Percentiles rank a stretch among this genome's conserved stretches.
Evolutionary conservation across 2,329 filamentous ascomycete species (phyloP).

Genomic region (Colletotrichum ledebouriae): DNA sequence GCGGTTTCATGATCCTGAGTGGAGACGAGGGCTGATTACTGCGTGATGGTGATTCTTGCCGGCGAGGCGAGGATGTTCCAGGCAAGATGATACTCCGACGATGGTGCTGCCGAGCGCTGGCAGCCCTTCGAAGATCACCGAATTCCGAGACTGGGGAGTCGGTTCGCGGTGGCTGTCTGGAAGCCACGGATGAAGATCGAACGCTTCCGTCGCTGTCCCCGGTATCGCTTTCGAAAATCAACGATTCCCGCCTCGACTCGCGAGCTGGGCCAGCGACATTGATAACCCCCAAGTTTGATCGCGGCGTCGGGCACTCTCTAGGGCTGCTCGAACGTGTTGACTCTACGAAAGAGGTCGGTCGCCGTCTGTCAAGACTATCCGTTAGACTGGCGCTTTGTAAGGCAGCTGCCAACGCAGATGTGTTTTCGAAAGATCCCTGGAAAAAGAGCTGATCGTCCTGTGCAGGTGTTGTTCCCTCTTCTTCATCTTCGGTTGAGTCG

Average conservation of each 20-base stretch:
- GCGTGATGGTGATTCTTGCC: conserved; percentile 91
- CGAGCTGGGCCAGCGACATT: conserved; percentile 70
- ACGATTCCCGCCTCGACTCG: conserved; percentile 80
- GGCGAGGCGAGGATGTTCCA: conserved; percentile 80
- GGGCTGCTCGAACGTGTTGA: conserved; percentile 93
- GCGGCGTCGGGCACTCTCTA: conserved; percentile 89
- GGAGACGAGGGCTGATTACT: conserved; percentile 84
- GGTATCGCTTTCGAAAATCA: conserved; percentile 86
- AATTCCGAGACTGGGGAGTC: conserved; percentile 94
- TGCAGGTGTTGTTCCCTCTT: conserved; percentile 57
- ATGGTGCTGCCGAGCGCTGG: conserved; percentile 86
- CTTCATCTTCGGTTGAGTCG: conserved; percentile 77
- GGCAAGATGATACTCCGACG: conserved; percentile 88
- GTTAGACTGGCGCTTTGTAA: conserved; percentile 60
- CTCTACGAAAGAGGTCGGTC: conserved; percentile 66
- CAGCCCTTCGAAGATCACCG: conserved; percentile 79
- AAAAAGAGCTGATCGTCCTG: conserved; percentile 67
- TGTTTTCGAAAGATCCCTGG: conserved; percentile 68
- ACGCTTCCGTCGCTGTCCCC: conserved; percentile 91
- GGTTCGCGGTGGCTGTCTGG: conserved; percentile 76
- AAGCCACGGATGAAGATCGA: conserved; percentile 81
- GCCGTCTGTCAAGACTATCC: conserved; percentile 66
- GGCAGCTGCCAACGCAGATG: conserved; percentile 69
- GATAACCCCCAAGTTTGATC: conserved; percentile 77
- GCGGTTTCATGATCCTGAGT: conserved; percentile 85